Conservation (phyloP, 345 rosid species). For the Mangifera indica region DNA sequence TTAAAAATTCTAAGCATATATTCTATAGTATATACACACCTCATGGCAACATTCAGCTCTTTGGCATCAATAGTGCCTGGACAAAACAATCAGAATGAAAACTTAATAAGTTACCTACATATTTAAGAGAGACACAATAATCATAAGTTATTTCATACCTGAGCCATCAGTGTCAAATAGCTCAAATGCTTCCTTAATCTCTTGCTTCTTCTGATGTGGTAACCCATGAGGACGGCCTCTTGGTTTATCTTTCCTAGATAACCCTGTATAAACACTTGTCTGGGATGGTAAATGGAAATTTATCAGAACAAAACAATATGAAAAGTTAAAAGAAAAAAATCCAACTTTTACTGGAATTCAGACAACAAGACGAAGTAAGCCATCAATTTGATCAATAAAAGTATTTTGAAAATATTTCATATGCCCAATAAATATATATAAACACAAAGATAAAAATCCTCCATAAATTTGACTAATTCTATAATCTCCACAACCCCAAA, state of each 20-base stretch:
- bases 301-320: not conserved
- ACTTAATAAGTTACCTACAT: not conserved
- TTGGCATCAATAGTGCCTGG: constrained; percentile 92
- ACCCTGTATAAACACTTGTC: constrained; percentile 51
- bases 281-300: constrained; percentile 21
- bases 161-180: constrained; percentile 94
- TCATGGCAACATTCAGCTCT: constrained; percentile 98
- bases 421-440: not conserved
- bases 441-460: too few relatives aligned
- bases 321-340: not conserved
- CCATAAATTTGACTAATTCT: not conserved
- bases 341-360: not conserved
- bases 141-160: constrained; percentile 34
- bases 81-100: constrained; percentile 22
- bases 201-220: constrained; percentile 72
- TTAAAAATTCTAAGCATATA: not conserved
- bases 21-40: constrained; percentile 38
- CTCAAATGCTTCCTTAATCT: constrained; percentile 92
- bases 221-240: constrained; percentile 76
- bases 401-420: too few relatives aligned
- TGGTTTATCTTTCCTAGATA: constrained; percentile 62
- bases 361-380: not conserved
- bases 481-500: not conserved
- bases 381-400: not conserved
- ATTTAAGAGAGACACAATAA: not conserved